A percentile compares a stretch with the other conserved stretches of the same genome.
Evolutionary conservation across 2,329 filamentous ascomycete species (phyloP).

Genomic region (Aspergillus sp.): DNA sequence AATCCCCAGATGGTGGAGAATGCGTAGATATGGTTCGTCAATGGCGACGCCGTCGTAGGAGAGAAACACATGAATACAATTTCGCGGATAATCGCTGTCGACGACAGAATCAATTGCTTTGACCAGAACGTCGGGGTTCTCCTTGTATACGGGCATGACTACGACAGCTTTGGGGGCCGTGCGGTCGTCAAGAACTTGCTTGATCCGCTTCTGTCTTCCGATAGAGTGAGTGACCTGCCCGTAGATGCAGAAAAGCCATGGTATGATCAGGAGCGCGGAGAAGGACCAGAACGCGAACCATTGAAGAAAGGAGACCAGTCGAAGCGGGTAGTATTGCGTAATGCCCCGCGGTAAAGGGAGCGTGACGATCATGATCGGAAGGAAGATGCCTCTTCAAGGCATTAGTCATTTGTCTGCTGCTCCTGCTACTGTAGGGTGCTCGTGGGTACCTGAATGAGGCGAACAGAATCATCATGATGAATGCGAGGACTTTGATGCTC

Average conservation of each 20-base stretch:
- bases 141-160: constrained; percentile 96
- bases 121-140: constrained; percentile 78
- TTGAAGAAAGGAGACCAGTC: constrained; percentile 71
- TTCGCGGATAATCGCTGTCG: constrained; percentile 87
- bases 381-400: constrained; percentile 68
- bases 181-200: constrained; percentile 76
- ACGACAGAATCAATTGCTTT: constrained; percentile 89
- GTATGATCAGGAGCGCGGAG: constrained; percentile 76
- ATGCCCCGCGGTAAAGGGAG: constrained; percentile 75
- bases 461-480: constrained; percentile 72
- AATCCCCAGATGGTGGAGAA: constrained; percentile 80
- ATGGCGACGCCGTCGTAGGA: constrained; percentile 91
- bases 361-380: constrained; percentile 92
- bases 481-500: constrained; percentile 74
- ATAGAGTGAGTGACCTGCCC: constrained; percentile 84
- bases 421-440: background rate
- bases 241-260: constrained; percentile 91
- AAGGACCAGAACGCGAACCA: constrained; percentile 98
- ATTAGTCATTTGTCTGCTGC: background rate
- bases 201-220: constrained; percentile 76
- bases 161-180: constrained; percentile 92
- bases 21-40: constrained; percentile 84
- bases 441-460: constrained; percentile 65
- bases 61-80: constrained; percentile 90
- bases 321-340: constrained; percentile 66